Base-by-base conservation (phyloP, 2,329 filamentous ascomycete genomes). In the Exophiala xenobiotica region DNA sequence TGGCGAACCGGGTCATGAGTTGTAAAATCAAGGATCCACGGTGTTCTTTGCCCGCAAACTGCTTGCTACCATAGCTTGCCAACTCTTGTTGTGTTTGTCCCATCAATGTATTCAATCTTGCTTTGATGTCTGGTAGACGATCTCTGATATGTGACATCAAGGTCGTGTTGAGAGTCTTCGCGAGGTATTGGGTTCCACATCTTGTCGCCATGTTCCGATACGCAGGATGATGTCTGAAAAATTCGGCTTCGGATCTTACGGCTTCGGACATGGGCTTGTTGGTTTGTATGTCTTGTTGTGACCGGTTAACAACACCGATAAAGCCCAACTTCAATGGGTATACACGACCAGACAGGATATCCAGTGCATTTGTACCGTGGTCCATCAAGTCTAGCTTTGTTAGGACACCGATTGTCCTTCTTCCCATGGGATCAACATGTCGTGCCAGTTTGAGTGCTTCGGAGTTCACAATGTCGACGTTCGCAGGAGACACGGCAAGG, bases 301-400 rank as follows among this genome's bases (percentile, higher is more conserved):
- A 97, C 58, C 93, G 85, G 72, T 99, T 99, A 64, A 99, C 92
- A 12, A 97, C 91, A 55, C 93, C 93, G 62, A 99, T 97, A 68
- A 97, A 99, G 22, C 93, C 93, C 57, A 99, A 81, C 73, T 97
- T 99, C 63, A 99, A 71, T 6, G 93, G 93, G 70, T 99, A 99
- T 2, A 99, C 93, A 20, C 93, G 86, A 3, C 93, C 93, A 5
- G 92, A 95, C n/a, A 99, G 79, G 62, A 99, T 99, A 66, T 99
- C 93, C 62, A 99, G 79, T 12, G 93, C 93, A 66, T 99, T 97
- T 51, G 93, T 99, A 57, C 93, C 93, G 66, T 99, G 92, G 66
- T 99, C 93, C 93, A 99, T 99, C 51, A 99, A 76, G 68, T 99
- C 93, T 59, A 99, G 78, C 74, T 99, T 99, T 54, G 93, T 97